Evolutionary conservation across 108 stramenopile species (phyloP).

Genomic region (Skeletonema costatum): DNA sequence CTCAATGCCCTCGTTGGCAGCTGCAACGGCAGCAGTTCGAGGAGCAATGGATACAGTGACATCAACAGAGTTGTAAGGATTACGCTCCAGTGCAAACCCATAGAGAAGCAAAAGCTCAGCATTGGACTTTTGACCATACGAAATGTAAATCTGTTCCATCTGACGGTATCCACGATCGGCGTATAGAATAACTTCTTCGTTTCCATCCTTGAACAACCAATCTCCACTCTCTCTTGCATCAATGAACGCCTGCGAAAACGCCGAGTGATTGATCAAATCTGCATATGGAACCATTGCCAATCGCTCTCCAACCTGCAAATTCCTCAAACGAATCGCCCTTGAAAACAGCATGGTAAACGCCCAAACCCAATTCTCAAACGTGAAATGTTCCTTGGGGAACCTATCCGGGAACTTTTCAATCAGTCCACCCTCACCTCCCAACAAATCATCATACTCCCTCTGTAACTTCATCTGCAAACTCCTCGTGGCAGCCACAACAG

Average conservation of each 20-base stretch:
- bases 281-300: slow-evolving; percentile 95
- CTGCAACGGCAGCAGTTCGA: slow-evolving; percentile 65
- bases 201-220: slow-evolving; percentile 87
- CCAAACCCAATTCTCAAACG: slow-evolving; percentile 91
- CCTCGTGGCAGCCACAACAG: slow-evolving; percentile 86
- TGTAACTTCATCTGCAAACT: slow-evolving; percentile 88
- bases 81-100: slow-evolving; percentile 94
- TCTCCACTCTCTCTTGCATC: slow-evolving; percentile 82
- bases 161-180: slow-evolving; percentile 92
- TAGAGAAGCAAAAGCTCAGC: slow-evolving; percentile 93
- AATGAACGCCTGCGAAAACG: slow-evolving; percentile 86
- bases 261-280: slow-evolving; percentile 96
- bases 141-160: slow-evolving; percentile 95
- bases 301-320: slow-evolving; percentile 77
- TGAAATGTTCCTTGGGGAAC: slow-evolving; percentile 84
- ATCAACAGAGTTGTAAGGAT: slow-evolving; percentile 96
- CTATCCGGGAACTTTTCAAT: slow-evolving; percentile 67
- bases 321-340: slow-evolving; percentile 81
- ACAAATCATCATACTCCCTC: slow-evolving; percentile 80
- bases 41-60: slow-evolving; percentile 88
- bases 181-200: slow-evolving; percentile 94
- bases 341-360: slow-evolving; percentile 96
- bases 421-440: slow-evolving; percentile 74
- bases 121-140: slow-evolving; percentile 95
- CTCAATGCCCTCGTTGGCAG: slow-evolving; percentile 31